These are phyloP conservation scores for Trametes hirsuta DNA, from an alignment of 1,284 basidiomycete species.

Conservation along the genomic window DNA sequence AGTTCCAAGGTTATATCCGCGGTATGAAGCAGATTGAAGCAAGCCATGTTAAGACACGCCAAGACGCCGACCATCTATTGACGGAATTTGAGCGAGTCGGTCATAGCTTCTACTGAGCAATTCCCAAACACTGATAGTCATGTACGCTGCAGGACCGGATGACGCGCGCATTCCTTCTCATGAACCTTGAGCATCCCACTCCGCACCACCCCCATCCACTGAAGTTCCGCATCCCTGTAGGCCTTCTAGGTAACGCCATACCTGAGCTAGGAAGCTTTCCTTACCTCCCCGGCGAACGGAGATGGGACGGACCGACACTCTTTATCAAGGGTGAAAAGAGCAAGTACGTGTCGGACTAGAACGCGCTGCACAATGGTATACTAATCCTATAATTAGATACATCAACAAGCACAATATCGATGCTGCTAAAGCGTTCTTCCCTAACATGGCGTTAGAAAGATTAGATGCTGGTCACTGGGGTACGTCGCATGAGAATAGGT, in stretches of 20 bases:
- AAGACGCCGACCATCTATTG: conserved; percentile 71
- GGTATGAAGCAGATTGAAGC: conserved; percentile 74
- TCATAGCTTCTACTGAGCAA: not conserved
- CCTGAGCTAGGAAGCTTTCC: conserved; percentile 78
- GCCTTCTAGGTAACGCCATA: conserved; percentile 64
- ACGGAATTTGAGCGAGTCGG: conserved; percentile 60
- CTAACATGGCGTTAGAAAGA: conserved; percentile 54
- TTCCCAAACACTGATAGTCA: not conserved
- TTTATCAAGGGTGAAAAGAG: conserved; percentile 83
- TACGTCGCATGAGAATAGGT: conserved; percentile 33
- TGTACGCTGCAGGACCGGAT: conserved; percentile 55
- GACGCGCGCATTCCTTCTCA: conserved; percentile 80
- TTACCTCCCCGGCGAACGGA: conserved; percentile 56
- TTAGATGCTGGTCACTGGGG: conserved; percentile 75
- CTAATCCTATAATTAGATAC: conserved; percentile 47
- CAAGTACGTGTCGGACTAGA: conserved; percentile 48
- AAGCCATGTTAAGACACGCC: conserved; percentile 54
- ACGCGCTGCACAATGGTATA: not conserved
- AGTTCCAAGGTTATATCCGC: conserved; percentile 68
- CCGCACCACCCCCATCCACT: conserved; percentile 39
- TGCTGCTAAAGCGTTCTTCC: conserved; percentile 68
- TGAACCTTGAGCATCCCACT: conserved; percentile 64
- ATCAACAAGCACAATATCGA: conserved; percentile 71
- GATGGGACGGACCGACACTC: conserved; percentile 66
- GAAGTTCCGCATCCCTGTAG: conserved; percentile 75